These are phyloP conservation scores for Aspergillus indologenus DNA, from an alignment of 495 filamentous ascomycete species.

Conservation along the genomic window DNA sequence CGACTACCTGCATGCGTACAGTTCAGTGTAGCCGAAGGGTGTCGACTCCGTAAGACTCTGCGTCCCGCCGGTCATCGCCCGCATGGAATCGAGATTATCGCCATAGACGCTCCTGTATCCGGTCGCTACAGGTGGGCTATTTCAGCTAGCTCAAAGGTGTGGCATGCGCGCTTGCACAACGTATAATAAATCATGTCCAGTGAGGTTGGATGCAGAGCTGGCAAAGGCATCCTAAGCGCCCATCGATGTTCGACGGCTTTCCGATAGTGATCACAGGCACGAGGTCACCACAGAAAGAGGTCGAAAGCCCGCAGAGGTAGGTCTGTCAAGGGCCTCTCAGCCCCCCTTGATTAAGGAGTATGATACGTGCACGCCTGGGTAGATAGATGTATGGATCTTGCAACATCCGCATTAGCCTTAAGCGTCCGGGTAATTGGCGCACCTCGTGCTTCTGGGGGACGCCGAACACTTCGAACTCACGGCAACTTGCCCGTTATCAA, in stretches of 20 bases:
- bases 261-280: too few species aligned
- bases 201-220: neutral
- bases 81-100: neutral
- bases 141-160: neutral
- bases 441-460: neutral
- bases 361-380: too few species aligned
- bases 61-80: neutral
- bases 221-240: neutral
- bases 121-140: neutral
- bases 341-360: too few species aligned
- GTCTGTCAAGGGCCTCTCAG: neutral
- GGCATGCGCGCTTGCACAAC: neutral
- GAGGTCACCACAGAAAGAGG: too few species aligned
- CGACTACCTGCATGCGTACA: neutral
- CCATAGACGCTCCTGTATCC: neutral
- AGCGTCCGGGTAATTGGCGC: neutral
- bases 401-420: conserved; percentile 3
- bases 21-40: neutral
- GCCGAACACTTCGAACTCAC: neutral
- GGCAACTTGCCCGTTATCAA: neutral
- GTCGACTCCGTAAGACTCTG: neutral
- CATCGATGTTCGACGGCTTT: neutral
- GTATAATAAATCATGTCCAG: neutral
- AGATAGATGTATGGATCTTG: neutral
- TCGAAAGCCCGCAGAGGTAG: too few species aligned